Base-by-base conservation (phyloP, 2,329 filamentous ascomycete species). In the Penicillium nordicum region DNA sequence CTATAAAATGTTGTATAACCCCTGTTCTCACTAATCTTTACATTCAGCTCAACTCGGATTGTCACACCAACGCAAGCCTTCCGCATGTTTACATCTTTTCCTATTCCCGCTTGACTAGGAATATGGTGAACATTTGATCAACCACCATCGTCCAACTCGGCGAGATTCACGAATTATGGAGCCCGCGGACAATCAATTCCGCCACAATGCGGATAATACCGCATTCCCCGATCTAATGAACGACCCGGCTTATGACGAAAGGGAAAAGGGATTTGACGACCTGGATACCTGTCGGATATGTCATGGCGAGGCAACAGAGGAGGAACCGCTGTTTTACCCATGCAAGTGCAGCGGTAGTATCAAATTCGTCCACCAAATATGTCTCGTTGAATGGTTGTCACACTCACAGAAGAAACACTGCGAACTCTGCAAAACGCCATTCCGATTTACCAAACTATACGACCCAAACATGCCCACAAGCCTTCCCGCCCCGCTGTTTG, bases 381-480 rank as follows among this genome's bases (percentile, higher is more conserved):
- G 94, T 73, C 79, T 99, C 75, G 96, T 99, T 88, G 92, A 97
- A 76, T 99, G 94, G 94, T 82, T 99, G 23, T 93, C 92, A 48
- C 95, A 99, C 75, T 97, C 94, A 1, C 92, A 99, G 73, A 99
- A 99, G 84, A 97, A 97, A 75, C 90, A 99, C 79, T 99, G 95
- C 81, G 94, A 99, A 79, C 86, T 99, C 36, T 99, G 94, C 85
- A 99, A 99, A 79, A 99, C 94, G 2, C 88, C 92, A 0, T 99
- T 97, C 71, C 89, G 92, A 58, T 99, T 99, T 79, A 99, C 94
- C 51, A 99, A 99, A 76, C 84, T 99, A 38, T 99, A 99, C 78
- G 87, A 92, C 59, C 91, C 92, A 4, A 84, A 92, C 69, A 99
- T 99, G 94, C 95, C 94, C 1, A 84, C 85, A 60, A 85, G 84